Evolutionary conservation across 1,284 basidiomycete genomes (phyloP).

Genomic region (Serendipita sp.): DNA sequence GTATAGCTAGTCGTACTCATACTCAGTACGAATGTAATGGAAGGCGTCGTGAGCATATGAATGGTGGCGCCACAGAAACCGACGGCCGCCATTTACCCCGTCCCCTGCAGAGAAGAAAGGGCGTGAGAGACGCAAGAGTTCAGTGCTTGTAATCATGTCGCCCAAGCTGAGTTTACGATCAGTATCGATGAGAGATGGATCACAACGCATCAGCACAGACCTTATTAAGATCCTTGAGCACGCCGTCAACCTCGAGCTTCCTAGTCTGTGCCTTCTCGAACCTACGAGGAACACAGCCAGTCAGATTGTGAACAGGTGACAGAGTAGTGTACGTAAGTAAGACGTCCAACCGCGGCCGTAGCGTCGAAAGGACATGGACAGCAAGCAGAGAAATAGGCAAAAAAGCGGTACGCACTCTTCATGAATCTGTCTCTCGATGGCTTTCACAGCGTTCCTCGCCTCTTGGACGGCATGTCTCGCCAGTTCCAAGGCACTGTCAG

Average conservation of each 20-base stretch:
- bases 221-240: conserved; percentile 1
- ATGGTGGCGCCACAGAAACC: neutral
- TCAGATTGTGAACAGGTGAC: neutral
- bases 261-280: neutral
- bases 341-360: neutral
- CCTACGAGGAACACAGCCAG: neutral
- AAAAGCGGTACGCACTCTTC: neutral
- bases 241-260: neutral
- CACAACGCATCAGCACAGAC: neutral
- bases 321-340: no score
- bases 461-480: neutral
- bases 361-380: neutral
- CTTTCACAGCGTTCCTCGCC: neutral
- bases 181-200: neutral
- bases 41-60: no score
- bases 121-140: no score
- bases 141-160: no score
- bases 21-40: neutral
- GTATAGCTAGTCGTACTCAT: neutral
- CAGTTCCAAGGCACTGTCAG: neutral
- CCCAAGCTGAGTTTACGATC: neutral
- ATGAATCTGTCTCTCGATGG: neutral
- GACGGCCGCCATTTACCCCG: neutral
- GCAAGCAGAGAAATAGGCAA: neutral
- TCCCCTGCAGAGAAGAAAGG: no score